Base-by-base conservation (phyloP, 2,329 filamentous ascomycete species). In the Coniochaeta sp. region DNA sequence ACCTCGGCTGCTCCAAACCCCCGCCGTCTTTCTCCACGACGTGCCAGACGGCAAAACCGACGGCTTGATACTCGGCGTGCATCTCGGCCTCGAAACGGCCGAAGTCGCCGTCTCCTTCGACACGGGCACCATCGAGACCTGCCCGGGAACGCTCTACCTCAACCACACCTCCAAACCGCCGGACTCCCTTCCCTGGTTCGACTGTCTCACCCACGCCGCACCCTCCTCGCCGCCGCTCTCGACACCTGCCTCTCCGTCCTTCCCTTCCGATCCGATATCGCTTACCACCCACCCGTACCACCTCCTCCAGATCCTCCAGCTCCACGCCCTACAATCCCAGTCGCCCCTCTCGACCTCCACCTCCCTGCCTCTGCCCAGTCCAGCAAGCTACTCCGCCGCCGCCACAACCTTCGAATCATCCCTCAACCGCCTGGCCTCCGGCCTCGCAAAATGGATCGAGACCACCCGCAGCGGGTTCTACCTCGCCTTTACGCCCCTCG, bases 91-190 rank as follows among this genome's bases (percentile, higher is more conserved):
- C 54, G 54, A 56, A 38, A 34, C 28, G 6, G 22, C 22, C 54
- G 30, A 56, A 56, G 54, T 36, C 17, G 34, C 54, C 54, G 54
- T 56, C 54, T 56, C 54, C 30, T 56, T 56, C 34, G 54, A 56
- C 30, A 38, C 28, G 3, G 54, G 54, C 28, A 24, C 30, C 54
- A 34, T 56, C 54, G 34, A 34, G n/a, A 56, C 28, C 28, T 56
- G 54, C n/a, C 54, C 54, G n/a, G 54, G 54, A 4, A 56, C 54
- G 3, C 54, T 56, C 30, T 56, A 56, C 54, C 54, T 56, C 30
- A 56, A 56, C 54, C 54, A 56, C 17, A 22, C 54, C 30, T 34
- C 19, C 54, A 36, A 36, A 26, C 28, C 28, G 16, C 54, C 30
- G 5, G 26, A 24, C 54, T 34, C 28, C 28, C 3, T 56, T n/a